phyloP scores from a whole-genome alignment of 805 yeast species.

The Saccharomycopsis lassenensis region DNA sequence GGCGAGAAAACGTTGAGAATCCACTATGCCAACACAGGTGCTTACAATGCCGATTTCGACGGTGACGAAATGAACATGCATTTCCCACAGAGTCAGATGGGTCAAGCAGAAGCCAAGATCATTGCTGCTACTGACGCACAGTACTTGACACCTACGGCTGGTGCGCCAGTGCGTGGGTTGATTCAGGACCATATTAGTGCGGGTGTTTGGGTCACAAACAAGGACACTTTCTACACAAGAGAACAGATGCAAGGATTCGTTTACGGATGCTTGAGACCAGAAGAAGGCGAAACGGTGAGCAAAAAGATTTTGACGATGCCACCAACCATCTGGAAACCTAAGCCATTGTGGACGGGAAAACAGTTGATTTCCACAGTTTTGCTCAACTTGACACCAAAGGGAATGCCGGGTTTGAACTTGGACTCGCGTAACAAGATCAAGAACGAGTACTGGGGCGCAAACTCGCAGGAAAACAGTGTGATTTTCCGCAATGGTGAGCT shows the following conservation, averaged over 20 bases:
- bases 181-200: slow-evolving; percentile 99
- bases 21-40: slow-evolving; percentile 98
- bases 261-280: slow-evolving; percentile 92
- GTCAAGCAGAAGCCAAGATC: slow-evolving; percentile 89
- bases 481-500: slow-evolving; percentile 80
- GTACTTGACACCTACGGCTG: slow-evolving; percentile 96
- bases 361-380: slow-evolving; percentile 90
- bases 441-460: slow-evolving; percentile 88
- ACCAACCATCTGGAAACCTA: slow-evolving; percentile 82
- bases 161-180: slow-evolving; percentile 95
- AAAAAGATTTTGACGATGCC: slow-evolving; percentile 65
- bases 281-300: slow-evolving; percentile 87
- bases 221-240: slow-evolving; percentile 83
- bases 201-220: slow-evolving; percentile 95
- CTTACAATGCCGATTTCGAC: slow-evolving; percentile 97
- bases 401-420: slow-evolving; percentile 87
- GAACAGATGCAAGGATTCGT: slow-evolving; percentile 89
- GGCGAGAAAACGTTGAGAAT: slow-evolving; percentile 93
- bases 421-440: slow-evolving; percentile 79
- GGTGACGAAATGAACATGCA: slow-evolving; percentile 99
- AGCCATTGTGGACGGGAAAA: slow-evolving; percentile 94
- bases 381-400: slow-evolving; percentile 75
- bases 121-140: slow-evolving; percentile 96
- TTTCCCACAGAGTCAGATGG: slow-evolving; percentile 96
- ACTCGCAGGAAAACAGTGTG: slow-evolving; percentile 78